Evolutionary conservation across 169 alveolate species (phyloP).

Genomic region (Amoebophrya sp.): DNA sequence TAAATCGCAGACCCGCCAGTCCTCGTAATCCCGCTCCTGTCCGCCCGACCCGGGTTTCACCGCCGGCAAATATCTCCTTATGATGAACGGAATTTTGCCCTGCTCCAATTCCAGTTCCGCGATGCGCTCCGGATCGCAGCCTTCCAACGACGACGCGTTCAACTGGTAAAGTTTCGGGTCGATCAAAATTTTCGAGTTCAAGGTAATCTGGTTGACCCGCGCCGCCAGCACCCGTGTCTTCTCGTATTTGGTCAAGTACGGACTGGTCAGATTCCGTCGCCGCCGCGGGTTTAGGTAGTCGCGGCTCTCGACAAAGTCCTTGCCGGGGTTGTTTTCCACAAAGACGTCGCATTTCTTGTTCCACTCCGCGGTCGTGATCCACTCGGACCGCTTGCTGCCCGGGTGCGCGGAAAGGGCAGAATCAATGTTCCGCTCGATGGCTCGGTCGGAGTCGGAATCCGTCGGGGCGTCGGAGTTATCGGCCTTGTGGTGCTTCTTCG

Average conservation of each 20-base stretch:
- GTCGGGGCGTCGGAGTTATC: too few relatives aligned
- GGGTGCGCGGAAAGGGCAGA: too few relatives aligned
- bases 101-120: neutral
- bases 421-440: too few relatives aligned
- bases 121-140: neutral
- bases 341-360: too few relatives aligned
- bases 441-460: too few relatives aligned
- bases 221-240: neutral
- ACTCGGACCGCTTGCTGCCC: too few relatives aligned
- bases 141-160: neutral
- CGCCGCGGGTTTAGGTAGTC: neutral
- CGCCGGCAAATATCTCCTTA: neutral
- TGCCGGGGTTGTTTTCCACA: too few relatives aligned
- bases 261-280: neutral
- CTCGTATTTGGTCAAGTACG: neutral
- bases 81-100: neutral
- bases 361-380: too few relatives aligned
- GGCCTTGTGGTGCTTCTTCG: too few relatives aligned
- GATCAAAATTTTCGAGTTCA: neutral
- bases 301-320: too few relatives aligned
- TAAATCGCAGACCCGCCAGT: neutral
- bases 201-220: neutral
- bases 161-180: neutral
- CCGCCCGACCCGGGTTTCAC: neutral
- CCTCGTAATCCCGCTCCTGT: neutral